Evolutionary conservation across 2,329 filamentous ascomycete species (phyloP).

Genomic region (Xylaria multiplex): DNA sequence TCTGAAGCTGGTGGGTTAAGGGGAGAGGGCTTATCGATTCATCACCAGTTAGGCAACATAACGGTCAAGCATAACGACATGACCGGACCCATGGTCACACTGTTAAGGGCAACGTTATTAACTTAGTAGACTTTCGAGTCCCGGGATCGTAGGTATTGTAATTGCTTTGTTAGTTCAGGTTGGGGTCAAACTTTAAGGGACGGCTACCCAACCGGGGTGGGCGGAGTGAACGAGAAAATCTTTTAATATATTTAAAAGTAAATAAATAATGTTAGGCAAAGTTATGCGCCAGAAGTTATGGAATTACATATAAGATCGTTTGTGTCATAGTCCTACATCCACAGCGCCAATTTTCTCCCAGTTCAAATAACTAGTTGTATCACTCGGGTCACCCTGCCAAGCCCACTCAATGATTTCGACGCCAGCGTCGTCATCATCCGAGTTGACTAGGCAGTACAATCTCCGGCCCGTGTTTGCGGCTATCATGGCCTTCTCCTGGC

Average conservation of each 20-base stretch:
- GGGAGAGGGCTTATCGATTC: not conserved
- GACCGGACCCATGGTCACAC: not conserved
- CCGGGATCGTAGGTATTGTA: not conserved
- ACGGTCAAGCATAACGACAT: constrained; percentile 6
- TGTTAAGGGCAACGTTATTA: not conserved
- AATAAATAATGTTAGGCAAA: no score
- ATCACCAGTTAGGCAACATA: not conserved
- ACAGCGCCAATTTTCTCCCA: constrained; percentile 43
- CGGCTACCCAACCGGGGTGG: not conserved
- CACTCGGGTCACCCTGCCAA: constrained; percentile 56
- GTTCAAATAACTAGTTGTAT: constrained; percentile 42
- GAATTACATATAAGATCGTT: constrained; percentile 18
- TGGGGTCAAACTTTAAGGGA: not conserved
- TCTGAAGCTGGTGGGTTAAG: not conserved
- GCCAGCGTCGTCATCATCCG: constrained; percentile 26
- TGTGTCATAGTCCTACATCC: constrained; percentile 23
- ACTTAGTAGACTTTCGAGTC: not conserved
- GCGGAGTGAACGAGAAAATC: not conserved
- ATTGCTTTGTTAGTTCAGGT: not conserved
- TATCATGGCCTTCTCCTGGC: constrained; percentile 37
- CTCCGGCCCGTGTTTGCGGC: constrained; percentile 39
- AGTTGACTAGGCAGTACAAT: constrained; percentile 44
- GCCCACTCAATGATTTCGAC: constrained; percentile 54
- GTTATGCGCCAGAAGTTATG: not conserved
- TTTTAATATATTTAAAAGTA: not conserved